Base-by-base conservation (phyloP, 176 grass and related monocot species). In the Aegilops longissima region DNA sequence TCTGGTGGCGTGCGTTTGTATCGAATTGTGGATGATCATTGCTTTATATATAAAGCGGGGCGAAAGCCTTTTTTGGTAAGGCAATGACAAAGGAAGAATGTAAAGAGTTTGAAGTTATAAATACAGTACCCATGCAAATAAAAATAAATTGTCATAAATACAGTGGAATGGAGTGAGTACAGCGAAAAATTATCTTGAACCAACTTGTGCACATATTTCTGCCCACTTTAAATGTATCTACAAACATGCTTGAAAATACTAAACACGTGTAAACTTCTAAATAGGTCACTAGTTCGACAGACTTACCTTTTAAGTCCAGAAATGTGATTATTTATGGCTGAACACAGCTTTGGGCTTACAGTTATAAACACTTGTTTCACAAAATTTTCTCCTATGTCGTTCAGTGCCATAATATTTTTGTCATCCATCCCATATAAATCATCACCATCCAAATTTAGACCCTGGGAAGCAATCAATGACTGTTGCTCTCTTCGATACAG, bases 291-390 rank as follows among this genome's bases (percentile, higher is more conserved):
- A 52, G 24, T 73, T 36, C n/a, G 0, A 36, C 5, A 27, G 20
- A 39, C 18, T 81, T 80, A 95, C 95, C 93, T 95, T 85, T 42
- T 86, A 51, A 98, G 87, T 51, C 83, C 84, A 35, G 20, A 77
- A 76, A 93, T 86, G 14, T 98, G 95, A 76, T 66, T 86, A 66
- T 85, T 93, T 88, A 95, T 92, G 33, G 91, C 95, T 68, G 89
- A 98, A 72, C 95, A 98, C 16, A 98, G 79, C 70, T 95, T 95
- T 17, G 95, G 82, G 77, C 93, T 95, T 51, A 98, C 95, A 66
- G 95, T 98, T 51, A 98, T 83, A 92, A 98, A 95, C 75, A 98
- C 68, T 90, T 98, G 95, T 82, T 87, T 95, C 1, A 95, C 16
- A 77, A 89, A 87, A 81, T 24, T 66, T 40, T 64, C 78, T 73